Conservation (phyloP, 1,284 basidiomycete genomes). For the Polyporus tsugae region DNA sequence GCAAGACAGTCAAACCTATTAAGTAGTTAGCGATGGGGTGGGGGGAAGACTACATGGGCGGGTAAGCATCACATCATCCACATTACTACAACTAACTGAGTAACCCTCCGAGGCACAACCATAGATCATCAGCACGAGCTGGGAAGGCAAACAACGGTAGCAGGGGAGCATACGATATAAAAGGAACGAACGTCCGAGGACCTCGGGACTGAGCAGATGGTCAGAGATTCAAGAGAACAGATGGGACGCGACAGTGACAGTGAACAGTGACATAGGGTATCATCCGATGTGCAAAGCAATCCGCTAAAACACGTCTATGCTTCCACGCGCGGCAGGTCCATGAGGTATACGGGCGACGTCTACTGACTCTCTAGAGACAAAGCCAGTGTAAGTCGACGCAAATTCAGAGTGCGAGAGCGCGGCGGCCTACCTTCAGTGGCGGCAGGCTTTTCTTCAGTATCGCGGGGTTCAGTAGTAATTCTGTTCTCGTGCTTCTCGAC, state of each 20-base stretch:
- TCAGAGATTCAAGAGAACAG: slow-evolving; percentile 6
- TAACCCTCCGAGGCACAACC: neutral
- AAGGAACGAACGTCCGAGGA: slow-evolving; percentile 14
- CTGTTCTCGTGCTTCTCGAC: slow-evolving; percentile 23
- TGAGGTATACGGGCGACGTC: slow-evolving; percentile 26
- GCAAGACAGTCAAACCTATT: neutral
- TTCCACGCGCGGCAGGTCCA: slow-evolving; percentile 13
- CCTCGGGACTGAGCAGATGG: slow-evolving; percentile 3
- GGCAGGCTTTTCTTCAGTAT: slow-evolving; percentile 27
- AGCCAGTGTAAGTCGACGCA: neutral
- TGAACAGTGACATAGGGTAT: slow-evolving; percentile 26
- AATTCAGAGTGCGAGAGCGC: neutral
- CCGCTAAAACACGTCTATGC: slow-evolving; percentile 26
- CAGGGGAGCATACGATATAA: slow-evolving; percentile 29
- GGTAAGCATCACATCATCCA: slow-evolving; percentile 13
- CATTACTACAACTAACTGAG: slow-evolving; percentile 17
- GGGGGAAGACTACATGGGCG: slow-evolving; percentile 19
- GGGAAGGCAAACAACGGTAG: slow-evolving; percentile 11
- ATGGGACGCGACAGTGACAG: neutral
- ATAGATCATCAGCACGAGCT: slow-evolving; percentile 17
- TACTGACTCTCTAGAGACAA: slow-evolving; percentile 19
- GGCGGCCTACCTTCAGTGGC: slow-evolving; percentile 19
- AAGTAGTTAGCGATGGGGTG: slow-evolving; percentile 13
- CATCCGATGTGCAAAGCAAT: slow-evolving; percentile 27
- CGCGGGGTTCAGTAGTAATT: slow-evolving; percentile 7